Conservation (phyloP, 140 eudicot species). For the Ambrosia hybrid region DNA sequence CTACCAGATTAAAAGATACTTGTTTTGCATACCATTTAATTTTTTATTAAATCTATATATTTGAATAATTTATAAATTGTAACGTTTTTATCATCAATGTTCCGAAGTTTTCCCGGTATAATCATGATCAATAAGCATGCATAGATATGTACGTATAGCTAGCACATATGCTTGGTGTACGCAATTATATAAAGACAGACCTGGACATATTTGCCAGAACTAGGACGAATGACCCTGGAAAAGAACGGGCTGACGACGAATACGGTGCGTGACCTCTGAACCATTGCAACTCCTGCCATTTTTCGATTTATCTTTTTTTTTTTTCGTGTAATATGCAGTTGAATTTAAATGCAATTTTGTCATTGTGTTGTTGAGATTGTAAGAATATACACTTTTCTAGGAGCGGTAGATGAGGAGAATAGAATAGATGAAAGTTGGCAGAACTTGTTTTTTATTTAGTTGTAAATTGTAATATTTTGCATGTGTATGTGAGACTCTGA, state of each 20-base stretch:
- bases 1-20: too few species aligned
- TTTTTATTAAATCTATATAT: too few species aligned
- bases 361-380: constrained; percentile 2
- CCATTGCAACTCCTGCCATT: constrained; percentile 49
- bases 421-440: background rate
- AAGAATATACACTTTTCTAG: constrained; percentile 14
- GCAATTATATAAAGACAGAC: constrained; percentile 7
- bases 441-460: background rate
- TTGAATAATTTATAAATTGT: too few species aligned
- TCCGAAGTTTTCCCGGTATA: background rate
- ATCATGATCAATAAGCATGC: background rate
- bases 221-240: constrained; percentile 27
- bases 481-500: too few species aligned
- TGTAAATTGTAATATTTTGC: background rate
- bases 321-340: background rate
- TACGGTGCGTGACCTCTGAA: constrained; percentile 28
- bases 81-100: background rate
- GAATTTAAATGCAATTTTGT: constrained; percentile 17
- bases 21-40: too few species aligned
- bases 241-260: constrained; percentile 14
- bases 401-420: constrained; percentile 14
- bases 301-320: background rate
- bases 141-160: background rate
- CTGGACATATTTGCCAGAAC: constrained; percentile 33
- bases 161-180: background rate